A percentile compares a stretch with the other conserved stretches of the same genome.
phyloP scores from a whole-genome alignment of 768 basidiomycete species.

The Agrocybe praecox region DNA sequence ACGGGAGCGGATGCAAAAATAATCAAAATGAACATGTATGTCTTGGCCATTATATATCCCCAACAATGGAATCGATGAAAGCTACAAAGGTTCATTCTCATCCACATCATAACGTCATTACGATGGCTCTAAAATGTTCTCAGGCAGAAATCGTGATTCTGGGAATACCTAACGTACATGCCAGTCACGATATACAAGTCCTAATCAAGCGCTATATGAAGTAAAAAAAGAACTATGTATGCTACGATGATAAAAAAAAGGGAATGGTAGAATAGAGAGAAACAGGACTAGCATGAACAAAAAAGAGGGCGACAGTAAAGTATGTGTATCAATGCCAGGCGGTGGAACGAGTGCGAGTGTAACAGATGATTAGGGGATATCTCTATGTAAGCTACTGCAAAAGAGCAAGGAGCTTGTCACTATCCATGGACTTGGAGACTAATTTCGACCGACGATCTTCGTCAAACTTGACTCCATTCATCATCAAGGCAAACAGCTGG shows the following conservation, averaged over 20 bases:
- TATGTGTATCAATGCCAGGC: conserved; percentile 17
- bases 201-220: conserved; percentile 20
- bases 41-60: not conserved
- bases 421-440: conserved; percentile 61
- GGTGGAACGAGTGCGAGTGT: conserved; percentile 15
- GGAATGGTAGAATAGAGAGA: conserved; percentile 8
- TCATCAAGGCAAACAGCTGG: conserved; percentile 70
- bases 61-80: not conserved
- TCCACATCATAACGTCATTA: not conserved
- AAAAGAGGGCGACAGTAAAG: conserved; percentile 15
- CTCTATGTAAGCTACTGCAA: conserved; percentile 43
- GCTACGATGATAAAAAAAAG: conserved; percentile 10
- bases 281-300: conserved; percentile 15
- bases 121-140: conserved; percentile 5
- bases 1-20: not conserved
- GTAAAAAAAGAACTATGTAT: conserved; percentile 13
- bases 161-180: conserved; percentile 23
- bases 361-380: conserved; percentile 15
- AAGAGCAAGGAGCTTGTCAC: conserved; percentile 60
- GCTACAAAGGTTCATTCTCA: not conserved
- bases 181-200: conserved; percentile 21
- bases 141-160: conserved; percentile 14
- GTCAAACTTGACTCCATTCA: conserved; percentile 71
- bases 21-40: not conserved
- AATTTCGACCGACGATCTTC: conserved; percentile 59